Percentiles rank a stretch among this genome's conserved stretches.
These are phyloP conservation scores for Blastomyces parvus DNA, from an alignment of 2,329 filamentous ascomycete genomes.

Conservation along the genomic window DNA sequence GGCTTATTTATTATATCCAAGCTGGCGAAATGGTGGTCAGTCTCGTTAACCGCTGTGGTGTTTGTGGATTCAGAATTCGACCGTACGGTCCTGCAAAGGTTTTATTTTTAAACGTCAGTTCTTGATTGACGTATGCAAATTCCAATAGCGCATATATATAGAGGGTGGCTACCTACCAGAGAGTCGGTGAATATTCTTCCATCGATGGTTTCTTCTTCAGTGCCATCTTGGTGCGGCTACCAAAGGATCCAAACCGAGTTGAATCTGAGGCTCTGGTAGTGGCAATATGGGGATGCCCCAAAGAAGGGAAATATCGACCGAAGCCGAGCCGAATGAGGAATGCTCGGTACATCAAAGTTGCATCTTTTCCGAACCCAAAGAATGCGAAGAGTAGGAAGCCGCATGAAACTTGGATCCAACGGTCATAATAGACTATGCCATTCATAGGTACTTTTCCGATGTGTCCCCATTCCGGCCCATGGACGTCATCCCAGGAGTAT, in stretches of 20 bases:
- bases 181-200: conserved; percentile 2
- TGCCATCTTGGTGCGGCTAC: conserved; percentile 23
- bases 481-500: conserved; percentile 47
- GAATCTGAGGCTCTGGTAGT: conserved; percentile 11
- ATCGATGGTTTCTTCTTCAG: conserved; percentile 18
- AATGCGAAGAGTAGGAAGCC: conserved; percentile 52
- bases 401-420: conserved; percentile 48
- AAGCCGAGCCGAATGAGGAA: conserved; percentile 38
- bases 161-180: background rate
- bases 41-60: conserved; percentile 5
- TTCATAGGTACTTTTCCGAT: conserved; percentile 41
- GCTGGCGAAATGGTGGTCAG: conserved; percentile 3
- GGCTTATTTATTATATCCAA: conserved; percentile 9
- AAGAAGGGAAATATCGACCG: conserved; percentile 23
- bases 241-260: conserved; percentile 18
- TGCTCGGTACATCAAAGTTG: conserved; percentile 45
- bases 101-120: background rate
- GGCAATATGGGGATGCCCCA: conserved; percentile 18
- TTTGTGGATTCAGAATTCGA: conserved; percentile 9
- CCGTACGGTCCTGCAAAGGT: background rate
- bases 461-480: conserved; percentile 42
- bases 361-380: conserved; percentile 56
- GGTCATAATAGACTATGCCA: conserved; percentile 43
- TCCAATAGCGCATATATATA: background rate
- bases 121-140: background rate